These are phyloP conservation scores for Spizellomyces punctatus DNA, from an alignment of 192 early-diverging fungal genomes.

Conservation along the genomic window DNA sequence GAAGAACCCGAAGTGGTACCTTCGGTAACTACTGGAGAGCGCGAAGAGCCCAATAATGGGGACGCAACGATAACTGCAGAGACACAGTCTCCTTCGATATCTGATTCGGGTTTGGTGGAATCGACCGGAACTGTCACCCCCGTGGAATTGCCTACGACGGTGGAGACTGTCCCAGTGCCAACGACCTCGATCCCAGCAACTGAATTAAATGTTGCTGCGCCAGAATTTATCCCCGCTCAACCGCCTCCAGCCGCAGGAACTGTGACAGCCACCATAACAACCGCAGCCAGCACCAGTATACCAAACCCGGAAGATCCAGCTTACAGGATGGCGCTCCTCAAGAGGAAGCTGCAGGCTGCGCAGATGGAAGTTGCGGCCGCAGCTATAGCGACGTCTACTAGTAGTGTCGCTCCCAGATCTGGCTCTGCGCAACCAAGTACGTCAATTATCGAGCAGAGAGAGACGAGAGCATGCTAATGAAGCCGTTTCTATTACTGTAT, in stretches of 20 bases:
- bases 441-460: not conserved
- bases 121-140: not conserved
- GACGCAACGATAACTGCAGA: too few species aligned
- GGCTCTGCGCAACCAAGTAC: not conserved
- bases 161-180: not conserved
- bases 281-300: too few species aligned
- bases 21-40: too few species aligned
- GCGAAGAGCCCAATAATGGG: too few species aligned
- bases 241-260: not conserved
- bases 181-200: not conserved
- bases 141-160: not conserved
- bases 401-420: not conserved
- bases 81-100: too few species aligned
- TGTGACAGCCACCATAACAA: not conserved
- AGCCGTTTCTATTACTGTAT: not conserved
- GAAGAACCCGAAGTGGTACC: too few species aligned
- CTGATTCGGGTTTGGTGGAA: not conserved
- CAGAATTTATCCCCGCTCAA: not conserved
- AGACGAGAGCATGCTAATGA: too few species aligned
- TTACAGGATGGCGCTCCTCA: not conserved
- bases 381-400: not conserved
- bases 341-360: not conserved
- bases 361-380: not conserved
- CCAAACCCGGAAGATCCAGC: not conserved
- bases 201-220: constrained; percentile 2